phyloP scores from a whole-genome alignment of 805 yeast genomes.

The Cyberlindnera mrakii region DNA sequence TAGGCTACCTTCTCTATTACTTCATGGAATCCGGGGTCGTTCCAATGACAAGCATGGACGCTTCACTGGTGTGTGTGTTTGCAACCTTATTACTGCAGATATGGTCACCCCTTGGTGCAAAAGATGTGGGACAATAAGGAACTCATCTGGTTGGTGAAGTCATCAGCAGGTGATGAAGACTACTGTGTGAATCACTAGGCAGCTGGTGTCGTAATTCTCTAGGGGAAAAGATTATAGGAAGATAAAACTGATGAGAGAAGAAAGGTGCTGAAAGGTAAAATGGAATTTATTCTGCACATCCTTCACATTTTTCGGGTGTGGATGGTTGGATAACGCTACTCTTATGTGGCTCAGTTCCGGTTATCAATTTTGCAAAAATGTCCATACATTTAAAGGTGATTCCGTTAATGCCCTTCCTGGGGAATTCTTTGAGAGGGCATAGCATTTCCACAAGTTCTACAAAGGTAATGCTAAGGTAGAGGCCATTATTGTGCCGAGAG shows the following conservation, averaged over 20 bases:
- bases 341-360: constrained; percentile 61
- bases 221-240: constrained; percentile 6
- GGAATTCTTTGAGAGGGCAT: no score
- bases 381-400: no score
- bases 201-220: constrained; percentile 46
- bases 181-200: constrained; percentile 44
- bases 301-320: constrained; percentile 44
- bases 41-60: constrained; percentile 41
- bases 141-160: constrained; percentile 57
- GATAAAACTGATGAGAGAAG: constrained; percentile 15
- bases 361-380: constrained; percentile 37
- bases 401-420: no score
- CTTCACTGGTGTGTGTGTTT: constrained; percentile 43
- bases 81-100: constrained; percentile 34
- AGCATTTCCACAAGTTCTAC: no score
- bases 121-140: constrained; percentile 67
- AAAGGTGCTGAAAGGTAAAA: constrained; percentile 23
- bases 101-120: constrained; percentile 35
- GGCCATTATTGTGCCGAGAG: no score
- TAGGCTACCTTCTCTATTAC: constrained; percentile 32
- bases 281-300: constrained; percentile 55
- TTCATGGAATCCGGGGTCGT: constrained; percentile 41
- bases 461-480: no score
- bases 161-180: constrained; percentile 46
- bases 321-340: constrained; percentile 41